Base-by-base conservation (phyloP, 2,329 filamentous ascomycete genomes). In the Trichoderma polysporum region DNA sequence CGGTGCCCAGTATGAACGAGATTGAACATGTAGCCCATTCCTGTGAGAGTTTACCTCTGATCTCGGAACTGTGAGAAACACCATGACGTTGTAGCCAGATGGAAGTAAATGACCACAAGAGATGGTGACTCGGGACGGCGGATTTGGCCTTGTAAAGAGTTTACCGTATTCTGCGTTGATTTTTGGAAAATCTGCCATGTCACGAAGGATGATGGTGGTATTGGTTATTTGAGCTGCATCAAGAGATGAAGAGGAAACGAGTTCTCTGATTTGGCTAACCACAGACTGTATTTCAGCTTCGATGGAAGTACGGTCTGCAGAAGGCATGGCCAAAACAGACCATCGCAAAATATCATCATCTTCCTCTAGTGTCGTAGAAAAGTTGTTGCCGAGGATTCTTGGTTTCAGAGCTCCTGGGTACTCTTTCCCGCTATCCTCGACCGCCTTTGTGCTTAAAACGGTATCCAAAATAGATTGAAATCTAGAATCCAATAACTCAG, bases 1-100 rank as follows among this genome's bases (percentile, higher is more conserved):
- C 0, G 95, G 95, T 0, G 95, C 95, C 95, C 95, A 99, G 82
- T 98, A 98, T 12, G 93, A 97, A 45, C 92, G 84, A 3, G 91
- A 94, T 79, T 98, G 95, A 6, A 99, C 94, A 76, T 99, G 95
- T 1, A 98, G 84, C 0, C 87, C 87, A 60, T 84, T 82, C 79
- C 91, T 78, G 35, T 75, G 72, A n/a, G 63, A 62, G 5, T 61
- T 68, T 9, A 69, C 66, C 25, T 77, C 68, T 2, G 68, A 68
- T 1, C 74, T 69, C 27, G 82, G 80, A 3, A 81, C 75, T 1
- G 80, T 80, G 45, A 87, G 75, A 70, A 84, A 82, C 69, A 94
- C 85, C 17, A 91, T 79, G 61, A 90, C 85, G 68, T 89, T 84
- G 59, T 84, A 79, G 10, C 82, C 83, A 0, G 74, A 54, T 0